A percentile compares a stretch with the other conserved stretches of the same genome.
phyloP scores from a whole-genome alignment of 306 rosid species.

The Rosa multiflora region DNA sequence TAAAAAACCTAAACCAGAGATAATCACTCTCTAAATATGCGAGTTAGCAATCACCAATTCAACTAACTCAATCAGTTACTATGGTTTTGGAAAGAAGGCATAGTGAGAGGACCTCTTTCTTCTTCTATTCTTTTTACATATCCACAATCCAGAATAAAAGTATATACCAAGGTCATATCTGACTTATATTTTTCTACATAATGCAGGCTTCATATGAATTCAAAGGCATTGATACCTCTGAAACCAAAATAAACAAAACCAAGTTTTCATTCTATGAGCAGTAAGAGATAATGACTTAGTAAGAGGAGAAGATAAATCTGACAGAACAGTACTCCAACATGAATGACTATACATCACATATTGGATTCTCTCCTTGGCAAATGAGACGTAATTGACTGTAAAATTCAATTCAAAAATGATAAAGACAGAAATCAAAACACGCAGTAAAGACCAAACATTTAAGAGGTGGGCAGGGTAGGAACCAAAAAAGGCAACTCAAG shows the following conservation, averaged over 20 bases:
- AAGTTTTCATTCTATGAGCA: not conserved
- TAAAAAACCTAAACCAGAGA: not conserved
- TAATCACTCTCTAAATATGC: not conserved
- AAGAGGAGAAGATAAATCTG: not conserved
- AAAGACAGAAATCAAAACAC: not conserved
- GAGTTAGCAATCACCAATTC: not conserved
- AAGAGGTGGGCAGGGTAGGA: not conserved
- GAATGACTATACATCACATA: not conserved
- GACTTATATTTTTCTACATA: not conserved
- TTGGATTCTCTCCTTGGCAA: not conserved
- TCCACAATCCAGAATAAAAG: not conserved
- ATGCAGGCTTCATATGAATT: constrained; percentile 3
- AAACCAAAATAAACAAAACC: not conserved
- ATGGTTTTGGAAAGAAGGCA: not conserved
- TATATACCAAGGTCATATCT: not conserved
- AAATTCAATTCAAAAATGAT: not conserved
- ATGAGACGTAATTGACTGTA: not conserved
- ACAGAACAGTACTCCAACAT: not conserved
- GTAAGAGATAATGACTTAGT: not conserved
- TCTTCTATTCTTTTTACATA: not conserved
- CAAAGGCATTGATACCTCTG: not conserved
- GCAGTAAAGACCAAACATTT: not conserved
- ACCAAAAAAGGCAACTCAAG: not conserved
- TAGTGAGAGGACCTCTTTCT: not conserved
- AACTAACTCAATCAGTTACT: not conserved